Evolutionary conservation across 78 protist genomes (phyloP), one percentile per base, ranked within the genome.

Genomic region (Protostelium mycophagum): DNA sequence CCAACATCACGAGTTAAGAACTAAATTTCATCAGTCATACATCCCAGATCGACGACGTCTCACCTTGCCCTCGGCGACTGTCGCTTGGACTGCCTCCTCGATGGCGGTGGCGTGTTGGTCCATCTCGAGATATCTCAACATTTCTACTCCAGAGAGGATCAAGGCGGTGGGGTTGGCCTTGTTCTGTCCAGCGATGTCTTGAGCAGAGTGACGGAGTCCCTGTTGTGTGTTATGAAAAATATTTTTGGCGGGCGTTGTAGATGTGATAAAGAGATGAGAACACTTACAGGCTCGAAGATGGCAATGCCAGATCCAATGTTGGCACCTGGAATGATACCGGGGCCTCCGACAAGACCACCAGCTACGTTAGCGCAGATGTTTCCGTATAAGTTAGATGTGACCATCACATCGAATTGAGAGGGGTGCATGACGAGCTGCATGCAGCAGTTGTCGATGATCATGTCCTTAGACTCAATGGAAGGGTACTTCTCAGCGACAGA

Each of bases 281-380:
- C 86, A 31, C 83, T 90, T 28, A 90, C 89, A 16, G 95, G 92
- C 91, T 96, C 97, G 38, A 96, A 97, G 89, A 97, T 73, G 93
- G 94, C 94, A 84, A 85, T 38, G 35, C 91, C 90, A 38, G 73
- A 38, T 87, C 98, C 98, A 38, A 91, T 89, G 91, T 96, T 96
- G 63, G 95, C 94, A 86, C 97, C 97, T 34, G 97, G 91, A 0
- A 94, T 91, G 37, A 97, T 35, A 73, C 98, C 98, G 37, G 96
- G 93, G 35, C 98, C 98, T 87, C 98, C 98, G 35, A 96, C 87
- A 25, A 97, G 88, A 28, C 96, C 97, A 0, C 97, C 98, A 63
- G 94, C 96, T n/a, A 96, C 85, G 90, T 97, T 96, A 84, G 97
- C 87, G 31, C 96, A 39, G 83, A 97, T 93, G 90, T 96, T 96